Conservation (phyloP, 169 alveolate genomes). For the Besnoitia besnoiti region DNA sequence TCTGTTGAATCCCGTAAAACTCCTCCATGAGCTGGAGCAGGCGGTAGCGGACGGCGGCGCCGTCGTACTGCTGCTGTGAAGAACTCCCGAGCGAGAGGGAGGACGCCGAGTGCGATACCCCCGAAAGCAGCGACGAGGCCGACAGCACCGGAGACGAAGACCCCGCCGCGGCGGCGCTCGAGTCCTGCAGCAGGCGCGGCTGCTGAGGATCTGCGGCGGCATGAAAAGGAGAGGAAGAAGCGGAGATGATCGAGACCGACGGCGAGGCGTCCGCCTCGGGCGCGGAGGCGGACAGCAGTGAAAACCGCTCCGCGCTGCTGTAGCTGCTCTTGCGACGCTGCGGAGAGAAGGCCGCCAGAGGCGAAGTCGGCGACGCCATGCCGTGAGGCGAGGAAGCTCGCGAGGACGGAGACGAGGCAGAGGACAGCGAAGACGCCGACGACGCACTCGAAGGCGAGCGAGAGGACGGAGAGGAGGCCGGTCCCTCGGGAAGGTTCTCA, state of each 20-base stretch:
- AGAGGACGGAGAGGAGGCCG: neutral
- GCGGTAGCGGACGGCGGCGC: slow-evolving; percentile 10
- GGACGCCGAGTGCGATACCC: neutral
- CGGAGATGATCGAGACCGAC: neutral
- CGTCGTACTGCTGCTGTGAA: neutral
- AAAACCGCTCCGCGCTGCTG: neutral
- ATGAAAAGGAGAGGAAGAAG: neutral
- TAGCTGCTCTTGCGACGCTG: no score
- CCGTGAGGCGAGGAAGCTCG: no score
- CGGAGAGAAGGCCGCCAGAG: no score
- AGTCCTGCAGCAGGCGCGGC: neutral
- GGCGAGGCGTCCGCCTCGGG: neutral
- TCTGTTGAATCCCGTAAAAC: slow-evolving; percentile 10
- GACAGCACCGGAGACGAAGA: neutral
- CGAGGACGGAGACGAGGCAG: neutral
- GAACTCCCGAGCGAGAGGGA: slow-evolving; percentile 2
- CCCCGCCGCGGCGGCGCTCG: neutral
- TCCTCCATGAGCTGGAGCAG: slow-evolving; percentile 35
- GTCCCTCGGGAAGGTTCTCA: no score
- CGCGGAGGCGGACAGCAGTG: neutral
- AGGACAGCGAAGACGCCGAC: neutral
- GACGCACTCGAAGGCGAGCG: neutral
- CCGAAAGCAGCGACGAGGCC: neutral
- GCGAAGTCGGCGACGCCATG: no score
- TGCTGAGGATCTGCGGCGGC: neutral